A percentile compares a stretch with the other conserved stretches of the same genome.
phyloP scores from a whole-genome alignment of 176 grass and related monocot species.

The Aegilops tauschii region DNA sequence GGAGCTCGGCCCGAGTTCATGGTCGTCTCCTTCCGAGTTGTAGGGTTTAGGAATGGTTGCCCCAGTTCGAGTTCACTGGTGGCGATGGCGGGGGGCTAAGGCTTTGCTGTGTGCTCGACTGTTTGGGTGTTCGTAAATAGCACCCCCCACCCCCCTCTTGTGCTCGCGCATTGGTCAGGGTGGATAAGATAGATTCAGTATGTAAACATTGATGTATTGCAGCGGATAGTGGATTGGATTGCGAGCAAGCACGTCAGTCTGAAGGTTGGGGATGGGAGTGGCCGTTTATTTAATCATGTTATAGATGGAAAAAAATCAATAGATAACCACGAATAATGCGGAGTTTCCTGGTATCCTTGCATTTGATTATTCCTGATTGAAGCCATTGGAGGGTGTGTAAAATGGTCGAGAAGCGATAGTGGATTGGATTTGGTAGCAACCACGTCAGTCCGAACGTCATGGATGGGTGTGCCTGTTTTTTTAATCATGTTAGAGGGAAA shows the following conservation, averaged over 20 bases:
- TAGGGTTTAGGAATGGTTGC: constrained; percentile 20
- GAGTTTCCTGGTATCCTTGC: not conserved
- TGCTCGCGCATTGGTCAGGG: not conserved
- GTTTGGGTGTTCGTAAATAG: not conserved
- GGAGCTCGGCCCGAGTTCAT: constrained; percentile 5
- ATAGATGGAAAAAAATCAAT: not conserved
- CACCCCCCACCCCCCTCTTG: not conserved
- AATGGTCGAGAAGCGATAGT: not conserved
- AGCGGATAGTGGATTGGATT: not conserved
- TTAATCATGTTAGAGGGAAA: not conserved
- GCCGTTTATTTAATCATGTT: not conserved
- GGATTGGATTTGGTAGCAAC: not conserved
- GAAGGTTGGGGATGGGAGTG: not conserved
- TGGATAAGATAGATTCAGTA: not conserved
- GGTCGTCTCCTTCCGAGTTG: not conserved
- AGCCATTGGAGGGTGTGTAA: not conserved
- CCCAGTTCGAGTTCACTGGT: not conserved
- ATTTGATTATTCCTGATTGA: not conserved
- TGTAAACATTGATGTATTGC: not conserved
- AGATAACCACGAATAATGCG: not conserved
- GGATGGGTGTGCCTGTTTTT: not conserved
- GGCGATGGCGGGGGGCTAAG: not conserved
- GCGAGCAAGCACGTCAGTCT: not conserved
- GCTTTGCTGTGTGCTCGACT: not conserved
- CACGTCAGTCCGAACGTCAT: not conserved